phyloP scores from a whole-genome alignment of 2,329 filamentous ascomycete genomes.

The Dactylella cylindrospora region DNA sequence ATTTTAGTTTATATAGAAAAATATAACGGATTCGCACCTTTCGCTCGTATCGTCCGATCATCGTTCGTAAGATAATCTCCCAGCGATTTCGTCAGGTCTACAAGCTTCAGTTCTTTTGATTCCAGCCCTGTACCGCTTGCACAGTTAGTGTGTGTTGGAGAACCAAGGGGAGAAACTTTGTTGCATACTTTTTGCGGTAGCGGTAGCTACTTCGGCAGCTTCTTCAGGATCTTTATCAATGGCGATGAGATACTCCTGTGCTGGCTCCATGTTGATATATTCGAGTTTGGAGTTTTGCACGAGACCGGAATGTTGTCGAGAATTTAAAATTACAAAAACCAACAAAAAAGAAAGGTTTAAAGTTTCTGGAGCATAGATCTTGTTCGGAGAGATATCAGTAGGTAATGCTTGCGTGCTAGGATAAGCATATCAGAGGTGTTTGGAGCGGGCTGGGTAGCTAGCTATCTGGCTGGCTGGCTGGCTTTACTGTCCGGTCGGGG shows the following conservation, averaged over 20 bases:
- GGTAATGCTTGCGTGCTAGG: no score
- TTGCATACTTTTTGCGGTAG: slow-evolving; percentile 47
- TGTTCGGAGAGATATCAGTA: no score
- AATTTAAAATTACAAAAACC: no score
- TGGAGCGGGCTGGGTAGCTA: no score
- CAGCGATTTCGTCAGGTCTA: slow-evolving; percentile 65
- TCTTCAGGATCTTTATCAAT: slow-evolving; percentile 48
- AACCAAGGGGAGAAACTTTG: not conserved
- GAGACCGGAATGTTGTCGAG: no score
- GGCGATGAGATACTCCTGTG: slow-evolving; percentile 46
- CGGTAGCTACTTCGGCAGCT: slow-evolving; percentile 46
- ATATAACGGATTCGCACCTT: slow-evolving; percentile 53
- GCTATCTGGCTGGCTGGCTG: no score
- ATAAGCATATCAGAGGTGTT: no score
- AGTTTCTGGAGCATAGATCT: no score
- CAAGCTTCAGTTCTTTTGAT: slow-evolving; percentile 62
- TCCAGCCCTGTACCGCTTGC: slow-evolving; percentile 58
- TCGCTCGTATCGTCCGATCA: slow-evolving; percentile 62
- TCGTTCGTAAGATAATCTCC: slow-evolving; percentile 69
- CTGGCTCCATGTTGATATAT: slow-evolving; percentile 40
- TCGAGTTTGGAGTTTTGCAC: no score
- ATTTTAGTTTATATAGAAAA: not conserved
- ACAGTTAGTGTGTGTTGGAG: slow-evolving; percentile 28
- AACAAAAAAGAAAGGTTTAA: no score
- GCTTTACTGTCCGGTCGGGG: no score